These are phyloP conservation scores for Tetrahymena elliotti DNA, from an alignment of 73 alveolate genomes.

Conservation along the genomic window DNA sequence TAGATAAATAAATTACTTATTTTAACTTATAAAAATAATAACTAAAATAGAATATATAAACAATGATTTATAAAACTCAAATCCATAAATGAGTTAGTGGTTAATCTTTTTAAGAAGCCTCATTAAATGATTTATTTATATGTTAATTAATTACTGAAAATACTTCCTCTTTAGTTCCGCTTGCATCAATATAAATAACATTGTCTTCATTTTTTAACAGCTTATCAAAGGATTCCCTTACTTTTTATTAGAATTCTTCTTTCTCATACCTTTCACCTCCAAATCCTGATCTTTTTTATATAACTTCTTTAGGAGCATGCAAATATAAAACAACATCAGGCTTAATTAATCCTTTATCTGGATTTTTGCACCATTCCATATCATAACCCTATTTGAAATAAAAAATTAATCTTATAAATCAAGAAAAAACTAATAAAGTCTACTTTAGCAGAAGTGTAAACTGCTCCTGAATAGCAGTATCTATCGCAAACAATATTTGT, in stretches of 20 bases:
- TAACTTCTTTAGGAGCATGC: conserved; percentile 42
- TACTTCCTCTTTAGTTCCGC: conserved; percentile 16
- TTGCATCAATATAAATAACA: conserved; percentile 54
- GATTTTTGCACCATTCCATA: conserved; percentile 71
- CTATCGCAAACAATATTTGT: conserved; percentile 65
- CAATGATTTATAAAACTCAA: background rate
- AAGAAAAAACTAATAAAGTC: background rate
- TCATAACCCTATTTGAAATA: conserved; percentile 36
- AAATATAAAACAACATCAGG: conserved; percentile 75
- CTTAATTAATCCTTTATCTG: conserved; percentile 64
- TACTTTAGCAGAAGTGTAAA: conserved; percentile 82
- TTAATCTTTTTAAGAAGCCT: background rate
- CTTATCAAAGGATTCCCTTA: conserved; percentile 44
- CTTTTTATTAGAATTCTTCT: conserved; percentile 59
- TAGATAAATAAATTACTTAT: background rate
- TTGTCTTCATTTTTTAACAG: conserved; percentile 19
- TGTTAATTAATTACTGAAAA: background rate
- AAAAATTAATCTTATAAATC: background rate
- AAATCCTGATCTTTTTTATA: conserved; percentile 50
- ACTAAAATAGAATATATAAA: too few species aligned
- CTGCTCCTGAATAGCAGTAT: conserved; percentile 82
- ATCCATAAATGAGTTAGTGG: background rate
- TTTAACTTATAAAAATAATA: too few species aligned
- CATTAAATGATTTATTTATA: background rate
- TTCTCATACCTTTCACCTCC: conserved; percentile 84